phyloP scores from a whole-genome alignment of 768 basidiomycete genomes.

The Crepidotus variabilis region DNA sequence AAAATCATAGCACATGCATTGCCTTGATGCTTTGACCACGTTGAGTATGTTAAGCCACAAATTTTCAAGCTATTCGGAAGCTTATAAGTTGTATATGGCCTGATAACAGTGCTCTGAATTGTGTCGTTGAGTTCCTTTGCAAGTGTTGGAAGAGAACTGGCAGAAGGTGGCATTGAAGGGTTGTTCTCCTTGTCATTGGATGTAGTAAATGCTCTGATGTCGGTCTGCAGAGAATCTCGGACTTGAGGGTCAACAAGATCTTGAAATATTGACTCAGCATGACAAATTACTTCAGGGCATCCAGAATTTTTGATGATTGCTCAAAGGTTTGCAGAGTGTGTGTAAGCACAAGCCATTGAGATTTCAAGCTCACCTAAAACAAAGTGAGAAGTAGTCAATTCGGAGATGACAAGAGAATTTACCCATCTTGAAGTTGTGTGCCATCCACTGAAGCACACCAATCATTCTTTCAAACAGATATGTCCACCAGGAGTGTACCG shows the following conservation, averaged over 20 bases:
- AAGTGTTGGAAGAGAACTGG: too few species aligned
- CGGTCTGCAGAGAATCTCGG: not conserved
- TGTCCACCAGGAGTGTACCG: slow-evolving; percentile 12
- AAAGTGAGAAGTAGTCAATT: too few species aligned
- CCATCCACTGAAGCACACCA: slow-evolving; percentile 7
- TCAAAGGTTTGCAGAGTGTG: not conserved
- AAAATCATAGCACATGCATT: not conserved
- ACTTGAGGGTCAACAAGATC: slow-evolving; percentile 16
- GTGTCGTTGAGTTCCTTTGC: too few species aligned
- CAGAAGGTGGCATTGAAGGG: too few species aligned
- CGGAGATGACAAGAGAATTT: too few species aligned
- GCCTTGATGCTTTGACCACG: too few species aligned
- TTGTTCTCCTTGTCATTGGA: too few species aligned
- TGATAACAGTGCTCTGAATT: too few species aligned
- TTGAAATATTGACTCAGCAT: slow-evolving; percentile 3
- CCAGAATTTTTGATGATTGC: not conserved
- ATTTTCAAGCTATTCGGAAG: too few species aligned
- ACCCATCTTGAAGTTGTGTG: slow-evolving; percentile 9
- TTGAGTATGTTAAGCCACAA: too few species aligned
- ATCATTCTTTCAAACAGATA: slow-evolving; percentile 15
- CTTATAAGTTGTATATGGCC: too few species aligned
- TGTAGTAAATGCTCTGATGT: not conserved
- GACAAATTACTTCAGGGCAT: slow-evolving; percentile 6
- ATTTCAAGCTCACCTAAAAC: slow-evolving; percentile 8
- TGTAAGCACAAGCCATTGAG: slow-evolving; percentile 4